Conservation (phyloP, 2,329 filamentous ascomycete species). For the Fusarium goolgardi region DNA sequence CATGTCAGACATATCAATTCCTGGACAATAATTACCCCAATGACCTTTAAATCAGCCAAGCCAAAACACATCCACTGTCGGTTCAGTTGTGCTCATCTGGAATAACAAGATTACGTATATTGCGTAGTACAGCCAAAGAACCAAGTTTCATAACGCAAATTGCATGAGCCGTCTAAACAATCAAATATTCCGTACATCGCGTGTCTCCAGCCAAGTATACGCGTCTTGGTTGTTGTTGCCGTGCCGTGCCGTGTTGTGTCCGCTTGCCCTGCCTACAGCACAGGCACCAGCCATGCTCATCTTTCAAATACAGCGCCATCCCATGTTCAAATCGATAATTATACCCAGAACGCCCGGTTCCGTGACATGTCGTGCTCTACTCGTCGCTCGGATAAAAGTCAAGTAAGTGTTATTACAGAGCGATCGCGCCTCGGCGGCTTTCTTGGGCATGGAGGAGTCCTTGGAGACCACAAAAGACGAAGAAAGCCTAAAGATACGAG, state of each 20-base stretch:
- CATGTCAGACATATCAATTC: neutral
- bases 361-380: slow-evolving; percentile 41
- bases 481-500: slow-evolving; percentile 73
- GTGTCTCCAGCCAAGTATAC: slow-evolving; percentile 19
- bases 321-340: slow-evolving; percentile 44
- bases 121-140: neutral
- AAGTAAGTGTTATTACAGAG: slow-evolving; percentile 62
- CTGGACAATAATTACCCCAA: neutral
- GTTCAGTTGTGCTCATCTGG: neutral
- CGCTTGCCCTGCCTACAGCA: slow-evolving; percentile 3
- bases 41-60: neutral
- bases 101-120: neutral
- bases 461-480: slow-evolving; percentile 91
- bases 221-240: slow-evolving; percentile 35
- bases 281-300: slow-evolving; percentile 22
- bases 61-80: neutral
- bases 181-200: slow-evolving; percentile 42
- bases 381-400: slow-evolving; percentile 18
- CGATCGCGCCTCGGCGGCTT: slow-evolving; percentile 85
- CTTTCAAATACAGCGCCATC: slow-evolving; percentile 45
- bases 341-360: slow-evolving; percentile 47
- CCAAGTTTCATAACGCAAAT: slow-evolving; percentile 17
- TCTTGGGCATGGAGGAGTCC: slow-evolving; percentile 87
- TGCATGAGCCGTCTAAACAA: slow-evolving; percentile 40
- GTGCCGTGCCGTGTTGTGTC: slow-evolving; percentile 14